Evolutionary conservation across 2,329 filamentous ascomycete species (phyloP).

Genomic region (Leptographium radiaticola): DNA sequence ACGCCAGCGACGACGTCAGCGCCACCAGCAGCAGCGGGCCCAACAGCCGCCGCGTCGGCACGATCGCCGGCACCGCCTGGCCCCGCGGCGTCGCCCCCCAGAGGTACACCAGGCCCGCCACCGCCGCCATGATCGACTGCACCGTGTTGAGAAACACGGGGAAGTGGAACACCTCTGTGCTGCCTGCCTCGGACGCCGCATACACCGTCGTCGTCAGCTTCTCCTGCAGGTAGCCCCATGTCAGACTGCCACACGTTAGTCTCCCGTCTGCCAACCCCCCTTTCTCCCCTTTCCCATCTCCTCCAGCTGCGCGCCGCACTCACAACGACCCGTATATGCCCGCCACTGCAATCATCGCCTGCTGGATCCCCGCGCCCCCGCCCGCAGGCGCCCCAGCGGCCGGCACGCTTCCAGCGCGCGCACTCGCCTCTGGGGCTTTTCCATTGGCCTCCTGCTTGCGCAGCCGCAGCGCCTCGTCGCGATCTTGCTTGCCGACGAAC

Average conservation of each 20-base stretch:
- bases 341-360: slow-evolving; percentile 75
- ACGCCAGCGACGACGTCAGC: slow-evolving; percentile 75
- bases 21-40: slow-evolving; percentile 72
- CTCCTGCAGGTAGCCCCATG: slow-evolving; percentile 94
- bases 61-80: slow-evolving; percentile 47
- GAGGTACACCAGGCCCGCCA: slow-evolving; percentile 73
- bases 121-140: slow-evolving; percentile 78
- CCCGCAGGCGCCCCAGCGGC: slow-evolving; percentile 16
- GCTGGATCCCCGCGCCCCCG: slow-evolving; percentile 42
- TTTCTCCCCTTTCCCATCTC: neutral
- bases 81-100: slow-evolving; percentile 44
- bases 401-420: slow-evolving; percentile 19
- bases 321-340: slow-evolving; percentile 98
- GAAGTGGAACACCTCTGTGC: slow-evolving; percentile 69
- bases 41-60: slow-evolving; percentile 65
- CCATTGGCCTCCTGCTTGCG: slow-evolving; percentile 8
- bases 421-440: slow-evolving; percentile 9
- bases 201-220: slow-evolving; percentile 91
- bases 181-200: slow-evolving; percentile 37
- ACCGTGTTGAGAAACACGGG: slow-evolving; percentile 94
- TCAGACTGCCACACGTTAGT: slow-evolving; percentile 44
- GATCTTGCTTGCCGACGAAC: slow-evolving; percentile 39
- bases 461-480: slow-evolving; percentile 20
- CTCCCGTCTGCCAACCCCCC: neutral
- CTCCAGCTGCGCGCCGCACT: slow-evolving; percentile 16